Conservation (phyloP, 495 filamentous ascomycete genomes). For the Haplographium delicatum region DNA sequence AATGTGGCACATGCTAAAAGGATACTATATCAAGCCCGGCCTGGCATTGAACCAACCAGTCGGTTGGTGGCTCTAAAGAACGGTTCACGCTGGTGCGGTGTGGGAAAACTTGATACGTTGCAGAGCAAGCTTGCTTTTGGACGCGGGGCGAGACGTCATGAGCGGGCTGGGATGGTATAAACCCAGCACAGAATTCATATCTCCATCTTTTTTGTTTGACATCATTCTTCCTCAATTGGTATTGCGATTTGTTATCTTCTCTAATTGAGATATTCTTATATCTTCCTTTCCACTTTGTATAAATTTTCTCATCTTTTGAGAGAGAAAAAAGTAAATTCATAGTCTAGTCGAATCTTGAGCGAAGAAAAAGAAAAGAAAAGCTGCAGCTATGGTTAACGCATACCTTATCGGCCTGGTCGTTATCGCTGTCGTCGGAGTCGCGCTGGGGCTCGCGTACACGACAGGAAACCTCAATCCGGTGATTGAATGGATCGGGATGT, state of each 20-base stretch:
- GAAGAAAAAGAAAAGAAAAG: neutral
- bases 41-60: too few species aligned
- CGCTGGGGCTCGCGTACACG: slow-evolving; percentile 16
- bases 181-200: neutral
- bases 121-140: neutral
- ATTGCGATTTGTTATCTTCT: too few species aligned
- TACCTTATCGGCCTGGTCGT: slow-evolving; percentile 11
- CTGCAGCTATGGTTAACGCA: slow-evolving; percentile 15
- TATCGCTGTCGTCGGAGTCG: slow-evolving; percentile 17
- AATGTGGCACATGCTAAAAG: too few species aligned
- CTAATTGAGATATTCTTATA: neutral
- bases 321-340: neutral
- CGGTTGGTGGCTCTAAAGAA: too few species aligned
- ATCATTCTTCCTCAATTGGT: neutral
- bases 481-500: slow-evolving; percentile 17
- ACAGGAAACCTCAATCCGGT: slow-evolving; percentile 20
- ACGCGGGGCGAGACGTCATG: neutral
- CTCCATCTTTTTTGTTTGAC: neutral
- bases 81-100: too few species aligned
- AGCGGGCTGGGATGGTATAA: neutral
- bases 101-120: neutral
- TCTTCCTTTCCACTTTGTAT: too few species aligned
- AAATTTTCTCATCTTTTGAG: neutral
- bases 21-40: too few species aligned
- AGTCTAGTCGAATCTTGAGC: neutral